Percentiles rank a stretch among this genome's conserved stretches.
Conservation (phyloP, 352 stramenopile genomes). For the Phytophthora brassicae region DNA sequence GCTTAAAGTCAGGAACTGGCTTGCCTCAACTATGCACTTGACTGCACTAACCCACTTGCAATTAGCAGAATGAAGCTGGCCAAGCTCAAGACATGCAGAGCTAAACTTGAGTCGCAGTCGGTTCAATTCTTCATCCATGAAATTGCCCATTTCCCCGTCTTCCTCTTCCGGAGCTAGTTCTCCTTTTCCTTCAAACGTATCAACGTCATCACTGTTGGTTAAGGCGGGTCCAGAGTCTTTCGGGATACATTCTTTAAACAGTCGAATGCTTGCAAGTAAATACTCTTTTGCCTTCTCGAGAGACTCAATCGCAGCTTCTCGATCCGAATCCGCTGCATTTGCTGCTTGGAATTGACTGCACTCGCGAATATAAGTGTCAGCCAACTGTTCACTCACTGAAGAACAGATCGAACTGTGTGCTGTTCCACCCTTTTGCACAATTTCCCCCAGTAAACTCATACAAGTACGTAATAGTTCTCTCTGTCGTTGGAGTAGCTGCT, state of each 20-base stretch:
- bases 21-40: conserved; percentile 46
- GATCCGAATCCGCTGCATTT: conserved; percentile 5
- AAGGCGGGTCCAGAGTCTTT: conserved; percentile 31
- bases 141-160: conserved; percentile 52
- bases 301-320: conserved; percentile 30
- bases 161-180: conserved; percentile 29
- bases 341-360: conserved; percentile 36
- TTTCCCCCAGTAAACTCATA: conserved; percentile 72
- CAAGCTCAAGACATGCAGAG: conserved; percentile 68
- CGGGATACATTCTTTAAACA: conserved; percentile 71
- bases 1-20: conserved; percentile 40
- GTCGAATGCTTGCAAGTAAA: conserved; percentile 63
- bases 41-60: conserved; percentile 44
- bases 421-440: conserved; percentile 55
- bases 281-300: conserved; percentile 66
- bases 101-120: conserved; percentile 78
- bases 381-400: conserved; percentile 78
- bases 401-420: conserved; percentile 78
- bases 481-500: conserved; percentile 71
- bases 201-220: conserved; percentile 31
- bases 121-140: conserved; percentile 78
- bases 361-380: conserved; percentile 79
- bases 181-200: conserved; percentile 14
- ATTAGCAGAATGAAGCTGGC: conserved; percentile 39
- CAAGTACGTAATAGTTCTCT: conserved; percentile 77